Evolutionary conservation across 352 stramenopile genomes (phyloP).

Genomic region (Globisporangium paddicum): DNA sequence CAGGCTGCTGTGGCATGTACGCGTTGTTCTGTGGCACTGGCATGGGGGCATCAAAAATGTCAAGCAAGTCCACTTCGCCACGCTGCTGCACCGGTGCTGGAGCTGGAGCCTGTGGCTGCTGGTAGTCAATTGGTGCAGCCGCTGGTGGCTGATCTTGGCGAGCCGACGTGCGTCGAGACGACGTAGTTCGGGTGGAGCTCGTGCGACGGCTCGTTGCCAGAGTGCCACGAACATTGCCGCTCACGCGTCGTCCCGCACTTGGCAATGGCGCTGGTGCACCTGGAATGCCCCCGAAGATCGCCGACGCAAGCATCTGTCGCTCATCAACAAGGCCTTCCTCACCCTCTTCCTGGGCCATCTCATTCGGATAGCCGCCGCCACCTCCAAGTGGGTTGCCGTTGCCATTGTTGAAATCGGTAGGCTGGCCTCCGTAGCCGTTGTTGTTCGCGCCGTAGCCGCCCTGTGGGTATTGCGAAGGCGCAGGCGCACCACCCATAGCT

Average conservation of each 20-base stretch:
- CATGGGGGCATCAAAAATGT: conserved; percentile 73
- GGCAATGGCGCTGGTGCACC: conserved; percentile 53
- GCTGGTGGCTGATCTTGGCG: conserved; percentile 31
- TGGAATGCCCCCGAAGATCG: conserved; percentile 95
- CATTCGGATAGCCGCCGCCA: conserved; percentile 32
- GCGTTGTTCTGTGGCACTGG: conserved; percentile 27
- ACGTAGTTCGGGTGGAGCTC: conserved; percentile 21
- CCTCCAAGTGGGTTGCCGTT: conserved; percentile 13
- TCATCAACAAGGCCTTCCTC: conserved; percentile 67
- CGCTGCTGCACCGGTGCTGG: conserved; percentile 27
- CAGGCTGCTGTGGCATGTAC: conserved; percentile 24
- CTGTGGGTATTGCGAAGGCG: conserved; percentile 12
- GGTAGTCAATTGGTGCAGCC: conserved; percentile 12
- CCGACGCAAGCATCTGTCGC: conserved; percentile 89
- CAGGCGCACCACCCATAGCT: conserved; percentile 3
- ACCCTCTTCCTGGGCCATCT: conserved; percentile 37
- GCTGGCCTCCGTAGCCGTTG: conserved; percentile 6
- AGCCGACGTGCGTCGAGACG: conserved; percentile 23
- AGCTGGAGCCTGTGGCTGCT: conserved; percentile 19
- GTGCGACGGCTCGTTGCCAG: conserved; percentile 24
- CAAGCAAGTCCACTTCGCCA: conserved; percentile 77
- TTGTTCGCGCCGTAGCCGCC: conserved; percentile 14
- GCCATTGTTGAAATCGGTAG: conserved; percentile 7
- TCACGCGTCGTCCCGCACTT: conserved; percentile 32
- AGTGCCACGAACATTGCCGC: conserved; percentile 18